Percentiles rank a stretch among this genome's conserved stretches.
phyloP scores from a whole-genome alignment of 202 grass and related monocot genomes.

The Digitaria exilis region DNA sequence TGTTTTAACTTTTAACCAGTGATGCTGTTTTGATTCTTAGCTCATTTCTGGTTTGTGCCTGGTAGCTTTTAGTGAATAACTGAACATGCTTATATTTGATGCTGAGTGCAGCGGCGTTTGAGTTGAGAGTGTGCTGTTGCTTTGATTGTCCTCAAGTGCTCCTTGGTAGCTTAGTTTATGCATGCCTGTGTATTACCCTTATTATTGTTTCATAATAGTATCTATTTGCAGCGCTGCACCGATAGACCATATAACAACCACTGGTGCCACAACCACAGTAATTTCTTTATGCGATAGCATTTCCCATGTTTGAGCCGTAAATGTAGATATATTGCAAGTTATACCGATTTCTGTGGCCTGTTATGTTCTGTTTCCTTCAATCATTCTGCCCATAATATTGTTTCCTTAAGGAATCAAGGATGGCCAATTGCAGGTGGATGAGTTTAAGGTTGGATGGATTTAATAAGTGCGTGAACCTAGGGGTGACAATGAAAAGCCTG shows the following conservation, averaged over 20 bases:
- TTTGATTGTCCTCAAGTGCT: neutral
- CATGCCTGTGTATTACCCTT: neutral
- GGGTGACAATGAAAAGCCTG: neutral
- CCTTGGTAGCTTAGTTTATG: slow-evolving; percentile 6
- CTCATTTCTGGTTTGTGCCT: neutral
- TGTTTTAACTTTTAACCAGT: neutral
- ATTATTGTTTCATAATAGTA: neutral
- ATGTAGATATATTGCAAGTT: neutral
- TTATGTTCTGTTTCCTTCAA: slow-evolving; percentile 1
- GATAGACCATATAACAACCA: neutral
- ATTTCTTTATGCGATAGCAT: slow-evolving; percentile 9
- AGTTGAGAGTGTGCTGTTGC: neutral
- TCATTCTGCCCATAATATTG: neutral
- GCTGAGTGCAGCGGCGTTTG: slow-evolving; percentile 4
- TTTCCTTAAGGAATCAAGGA: neutral
- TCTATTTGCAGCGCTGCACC: neutral
- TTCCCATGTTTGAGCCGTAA: neutral
- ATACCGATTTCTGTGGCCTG: neutral
- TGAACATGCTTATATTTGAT: slow-evolving; percentile 19
- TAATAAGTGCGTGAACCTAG: neutral
- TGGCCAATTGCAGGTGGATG: neutral
- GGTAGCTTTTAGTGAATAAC: neutral
- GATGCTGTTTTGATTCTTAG: neutral
- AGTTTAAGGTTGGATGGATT: neutral
- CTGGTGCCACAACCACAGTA: neutral